Evolutionary conservation across 306 rosid genomes (phyloP).

Genomic region (Cicer yamashitae): DNA sequence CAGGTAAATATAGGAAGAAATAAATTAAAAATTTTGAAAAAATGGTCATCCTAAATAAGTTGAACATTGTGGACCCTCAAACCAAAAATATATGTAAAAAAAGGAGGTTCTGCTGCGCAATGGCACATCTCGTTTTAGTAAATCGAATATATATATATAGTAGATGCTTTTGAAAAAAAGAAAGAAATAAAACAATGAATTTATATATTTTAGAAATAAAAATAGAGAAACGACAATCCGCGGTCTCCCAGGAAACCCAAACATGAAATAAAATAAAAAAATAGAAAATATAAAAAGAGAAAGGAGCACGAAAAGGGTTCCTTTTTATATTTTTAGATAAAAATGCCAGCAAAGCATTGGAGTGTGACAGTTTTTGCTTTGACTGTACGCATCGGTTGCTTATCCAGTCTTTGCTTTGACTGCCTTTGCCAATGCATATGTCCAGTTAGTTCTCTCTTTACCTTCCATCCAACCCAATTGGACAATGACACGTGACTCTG

Average conservation of each 20-base stretch:
- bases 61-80: constrained; percentile 6
- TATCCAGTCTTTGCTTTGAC: constrained; percentile 78
- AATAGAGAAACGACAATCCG: constrained; percentile 33
- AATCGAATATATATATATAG: constrained; percentile 49
- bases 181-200: not conserved
- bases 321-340: constrained; percentile 39
- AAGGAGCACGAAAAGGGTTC: constrained; percentile 29
- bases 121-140: constrained; percentile 52
- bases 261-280: constrained; percentile 9
- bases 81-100: not conserved
- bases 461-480: constrained; percentile 41
- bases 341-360: constrained; percentile 67
- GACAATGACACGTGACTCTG: constrained; percentile 51
- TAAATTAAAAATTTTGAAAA: too few species aligned
- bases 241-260: constrained; percentile 33
- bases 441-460: constrained; percentile 14
- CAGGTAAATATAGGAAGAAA: too few species aligned
- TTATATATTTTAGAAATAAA: not conserved
- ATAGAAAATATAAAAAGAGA: not conserved
- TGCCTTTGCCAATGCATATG: constrained; percentile 46
- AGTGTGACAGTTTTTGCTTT: constrained; percentile 71
- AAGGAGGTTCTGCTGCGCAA: constrained; percentile 37
- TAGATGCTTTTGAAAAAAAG: constrained; percentile 37
- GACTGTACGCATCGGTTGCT: constrained; percentile 70
- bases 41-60: not conserved